Conservation (phyloP, 345 rosid species). For the Eucalyptus regnans region DNA sequence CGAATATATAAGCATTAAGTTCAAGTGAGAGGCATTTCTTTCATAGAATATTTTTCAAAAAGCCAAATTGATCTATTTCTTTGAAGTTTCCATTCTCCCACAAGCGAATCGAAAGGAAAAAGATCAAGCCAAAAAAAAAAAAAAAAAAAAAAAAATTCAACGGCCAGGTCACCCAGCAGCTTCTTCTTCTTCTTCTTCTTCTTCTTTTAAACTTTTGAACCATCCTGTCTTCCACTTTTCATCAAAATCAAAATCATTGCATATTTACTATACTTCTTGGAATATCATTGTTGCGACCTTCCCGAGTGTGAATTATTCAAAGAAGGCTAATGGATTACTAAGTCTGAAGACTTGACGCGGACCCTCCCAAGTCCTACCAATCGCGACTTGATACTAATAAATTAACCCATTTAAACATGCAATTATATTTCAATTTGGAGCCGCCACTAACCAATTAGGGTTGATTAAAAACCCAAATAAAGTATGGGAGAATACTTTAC, state of each 20-base stretch:
- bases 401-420: no score
- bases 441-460: no score
- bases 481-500: no score
- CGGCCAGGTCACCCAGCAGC: neutral
- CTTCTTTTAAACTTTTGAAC: neutral
- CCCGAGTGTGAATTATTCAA: no score
- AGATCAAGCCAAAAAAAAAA: neutral
- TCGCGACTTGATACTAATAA: no score
- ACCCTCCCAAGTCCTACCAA: no score
- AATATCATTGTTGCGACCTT: neutral
- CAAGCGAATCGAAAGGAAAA: neutral
- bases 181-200: neutral
- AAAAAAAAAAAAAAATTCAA: neutral
- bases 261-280: fast-evolving
- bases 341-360: no score
- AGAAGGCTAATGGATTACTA: no score
- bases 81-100: neutral
- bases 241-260: neutral
- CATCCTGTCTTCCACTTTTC: neutral
- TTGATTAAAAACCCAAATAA: no score
- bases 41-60: neutral
- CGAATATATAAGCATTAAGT: neutral
- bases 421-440: no score
- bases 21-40: neutral
- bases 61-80: neutral